Evolutionary conservation across 805 yeast species (phyloP), one percentile per base, ranked within the genome.

Genomic region (Metschnikowia amazonensis): DNA sequence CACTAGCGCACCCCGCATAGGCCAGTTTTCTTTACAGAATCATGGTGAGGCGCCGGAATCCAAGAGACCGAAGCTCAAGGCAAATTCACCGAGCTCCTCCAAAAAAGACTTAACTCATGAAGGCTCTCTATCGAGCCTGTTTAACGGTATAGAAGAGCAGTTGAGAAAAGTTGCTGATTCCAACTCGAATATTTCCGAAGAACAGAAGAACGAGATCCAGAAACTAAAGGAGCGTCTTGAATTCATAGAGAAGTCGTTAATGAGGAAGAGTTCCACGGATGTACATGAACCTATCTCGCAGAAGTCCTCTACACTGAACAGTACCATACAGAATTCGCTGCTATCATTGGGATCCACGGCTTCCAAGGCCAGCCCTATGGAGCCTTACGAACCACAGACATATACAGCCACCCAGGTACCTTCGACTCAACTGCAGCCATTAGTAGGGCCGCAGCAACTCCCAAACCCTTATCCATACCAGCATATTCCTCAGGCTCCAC

Each of bases 161-260:
- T 31, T 39, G 23, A 29, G 8, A 10, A 24, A 23, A 10, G 36
- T 23, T 13, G 32, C 4, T 11, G 34, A 18, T 20, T 14, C 23
- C 27, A 31, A 6, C 6, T 20, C 39, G 13, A 10, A 27, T 23
- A 23, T 31, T 5, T 40, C 47, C 7, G 43, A 33, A 13, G 21
- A 14, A 8, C 51, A 44, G 20, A 48, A 43, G 21, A 42, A 48
- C 10, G 58, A 54, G 34, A 45, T 54, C 14, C 55, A 50, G 25
- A 28, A 52, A 34, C 50, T 54, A 32, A 54, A 54, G 36, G 48
- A 50, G 10, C 31, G 58, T 5, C 43, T 54, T 10, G 53, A 47
- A 27, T 49, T 46, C 31, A 52, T 54, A 10, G 58, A 54, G 31
- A 39, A 40, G 27, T 53, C 57, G 2, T 30, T 53, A 14, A 20